Conservation (phyloP, 1,284 basidiomycete species). For the Irpex sp. region DNA sequence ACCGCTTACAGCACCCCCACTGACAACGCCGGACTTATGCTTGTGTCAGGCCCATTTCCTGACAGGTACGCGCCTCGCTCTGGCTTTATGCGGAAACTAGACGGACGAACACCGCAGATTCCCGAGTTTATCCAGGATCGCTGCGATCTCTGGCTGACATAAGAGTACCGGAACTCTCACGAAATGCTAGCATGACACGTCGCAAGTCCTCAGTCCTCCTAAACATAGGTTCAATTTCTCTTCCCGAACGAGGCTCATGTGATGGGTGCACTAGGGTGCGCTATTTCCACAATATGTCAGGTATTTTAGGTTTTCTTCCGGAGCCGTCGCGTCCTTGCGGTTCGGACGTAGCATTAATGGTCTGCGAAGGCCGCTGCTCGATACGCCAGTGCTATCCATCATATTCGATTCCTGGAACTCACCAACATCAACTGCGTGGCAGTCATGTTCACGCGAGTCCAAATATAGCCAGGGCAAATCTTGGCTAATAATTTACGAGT, state of each 20-base stretch:
- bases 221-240: neutral
- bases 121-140: neutral
- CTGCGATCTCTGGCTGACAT: neutral
- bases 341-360: too few relatives aligned
- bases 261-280: neutral
- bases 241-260: neutral
- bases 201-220: neutral
- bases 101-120: neutral
- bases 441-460: too few relatives aligned
- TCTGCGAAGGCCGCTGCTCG: too few relatives aligned
- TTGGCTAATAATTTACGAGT: too few relatives aligned
- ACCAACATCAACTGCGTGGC: too few relatives aligned
- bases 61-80: neutral
- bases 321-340: too few relatives aligned
- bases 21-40: neutral
- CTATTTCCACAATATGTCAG: too few relatives aligned
- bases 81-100: neutral
- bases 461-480: too few relatives aligned
- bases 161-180: too few relatives aligned
- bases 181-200: neutral
- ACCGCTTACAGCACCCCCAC: neutral
- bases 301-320: too few relatives aligned
- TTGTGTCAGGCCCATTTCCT: neutral
- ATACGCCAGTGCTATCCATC: too few relatives aligned
- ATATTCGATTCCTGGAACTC: too few relatives aligned